Conservation (phyloP, 305 asterid genomes). For the Fraxinus sp. region DNA sequence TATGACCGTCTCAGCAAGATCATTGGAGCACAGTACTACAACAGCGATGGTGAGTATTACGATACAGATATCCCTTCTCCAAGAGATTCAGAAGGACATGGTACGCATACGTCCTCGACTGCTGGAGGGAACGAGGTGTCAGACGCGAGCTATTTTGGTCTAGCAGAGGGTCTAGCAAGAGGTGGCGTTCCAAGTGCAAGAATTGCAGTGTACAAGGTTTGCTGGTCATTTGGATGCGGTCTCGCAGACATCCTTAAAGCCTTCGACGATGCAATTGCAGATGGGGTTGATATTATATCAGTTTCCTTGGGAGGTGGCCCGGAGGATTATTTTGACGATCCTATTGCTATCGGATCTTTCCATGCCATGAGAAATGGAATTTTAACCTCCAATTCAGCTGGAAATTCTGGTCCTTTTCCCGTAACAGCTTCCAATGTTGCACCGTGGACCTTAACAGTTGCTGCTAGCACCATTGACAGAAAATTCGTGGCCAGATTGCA, state of each 20-base stretch:
- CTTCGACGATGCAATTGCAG: conserved; percentile 66
- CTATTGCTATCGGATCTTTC: conserved; percentile 66
- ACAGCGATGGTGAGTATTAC: conserved; percentile 5
- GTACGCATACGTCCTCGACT: conserved; percentile 61
- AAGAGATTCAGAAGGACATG: conserved; percentile 55
- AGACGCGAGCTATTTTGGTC: conserved; percentile 41
- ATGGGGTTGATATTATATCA: conserved; percentile 63
- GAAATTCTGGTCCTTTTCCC: conserved; percentile 40
- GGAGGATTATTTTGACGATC: conserved; percentile 34
- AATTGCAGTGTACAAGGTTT: conserved; percentile 56
- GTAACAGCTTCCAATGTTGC: conserved; percentile 40
- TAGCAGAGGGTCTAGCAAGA: conserved; percentile 48
- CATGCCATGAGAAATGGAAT: conserved; percentile 63
- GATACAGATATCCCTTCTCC: conserved; percentile 33
- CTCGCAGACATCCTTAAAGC: conserved; percentile 52
- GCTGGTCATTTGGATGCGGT: conserved; percentile 47
- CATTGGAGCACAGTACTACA: conserved; percentile 56
- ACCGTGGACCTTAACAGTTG: conserved; percentile 66
- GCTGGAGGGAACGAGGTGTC: conserved; percentile 47
- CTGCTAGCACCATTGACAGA: conserved; percentile 56
- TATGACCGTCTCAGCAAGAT: conserved; percentile 39
- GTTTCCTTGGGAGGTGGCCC: conserved; percentile 51
- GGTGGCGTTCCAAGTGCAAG: conserved; percentile 59
- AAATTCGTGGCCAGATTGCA: conserved; percentile 40
- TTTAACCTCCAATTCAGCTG: conserved; percentile 53